phyloP scores from a whole-genome alignment of 768 basidiomycete species.

The Inosperma sp. region DNA sequence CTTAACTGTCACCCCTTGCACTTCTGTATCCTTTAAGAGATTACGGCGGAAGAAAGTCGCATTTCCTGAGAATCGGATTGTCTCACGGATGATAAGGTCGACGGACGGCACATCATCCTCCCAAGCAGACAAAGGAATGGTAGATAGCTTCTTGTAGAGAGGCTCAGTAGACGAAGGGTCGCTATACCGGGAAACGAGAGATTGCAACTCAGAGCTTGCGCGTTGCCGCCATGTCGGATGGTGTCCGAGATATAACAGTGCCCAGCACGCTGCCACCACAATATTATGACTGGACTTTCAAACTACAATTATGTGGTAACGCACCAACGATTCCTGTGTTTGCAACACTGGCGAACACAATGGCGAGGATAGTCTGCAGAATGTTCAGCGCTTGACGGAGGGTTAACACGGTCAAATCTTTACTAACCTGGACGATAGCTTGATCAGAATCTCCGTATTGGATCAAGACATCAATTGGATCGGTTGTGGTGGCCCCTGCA shows the following conservation, averaged over 20 bases:
- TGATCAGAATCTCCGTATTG: conserved; percentile 25
- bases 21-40: conserved; percentile 24
- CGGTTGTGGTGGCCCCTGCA: conserved; percentile 21
- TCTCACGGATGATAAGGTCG: too few species aligned
- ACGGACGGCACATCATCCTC: conserved; percentile 32
- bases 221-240: conserved; percentile 34
- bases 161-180: conserved; percentile 17
- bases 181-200: conserved; percentile 28
- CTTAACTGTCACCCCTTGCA: conserved; percentile 26
- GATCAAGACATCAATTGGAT: conserved; percentile 35
- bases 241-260: conserved; percentile 29
- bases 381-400: background rate
- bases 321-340: conserved; percentile 34
- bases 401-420: background rate
- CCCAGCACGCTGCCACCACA: conserved; percentile 31
- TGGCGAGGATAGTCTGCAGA: conserved; percentile 28
- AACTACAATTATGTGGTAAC: conserved; percentile 5
- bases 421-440: conserved; percentile 24
- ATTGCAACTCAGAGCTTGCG: conserved; percentile 28
- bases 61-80: conserved; percentile 30
- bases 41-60: conserved; percentile 34
- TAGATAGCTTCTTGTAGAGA: too few species aligned
- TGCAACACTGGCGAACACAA: conserved; percentile 33
- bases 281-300: background rate
- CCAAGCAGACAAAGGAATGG: conserved; percentile 33